Evolutionary conservation across 768 basidiomycete genomes (phyloP), one percentile per base, ranked within the genome.

Genomic region (Termitomyces sp.): DNA sequence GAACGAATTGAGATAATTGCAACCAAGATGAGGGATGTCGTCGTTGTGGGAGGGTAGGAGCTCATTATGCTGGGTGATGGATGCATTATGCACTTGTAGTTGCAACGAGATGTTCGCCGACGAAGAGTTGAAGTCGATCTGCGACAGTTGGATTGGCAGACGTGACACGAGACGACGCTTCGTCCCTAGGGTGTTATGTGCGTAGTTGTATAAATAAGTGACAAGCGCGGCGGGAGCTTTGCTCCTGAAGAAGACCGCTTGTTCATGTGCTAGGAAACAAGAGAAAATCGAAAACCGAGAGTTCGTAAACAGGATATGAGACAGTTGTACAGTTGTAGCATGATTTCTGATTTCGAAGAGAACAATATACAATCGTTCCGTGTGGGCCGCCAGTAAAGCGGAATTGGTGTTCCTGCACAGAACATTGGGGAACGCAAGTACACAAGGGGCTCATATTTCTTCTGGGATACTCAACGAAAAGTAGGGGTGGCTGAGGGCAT

Each of bases 401-500:
- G 51, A 32, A 42, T 44, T 22, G 24, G 38, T 13, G 43, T 35
- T 32, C 49, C 48, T 55, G 54, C 36, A 51, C 30, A 36, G 6
- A 33, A 63, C 48, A 63, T 50, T 16, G 42, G 32, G 16, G 16
- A 28, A 33, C 28, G 47, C 54, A 56, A 54, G 45, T 62, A 69
- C 58, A 59, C 61, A 63, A 43, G 45, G 58, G 52, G 40, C 48
- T 77, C 79, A 91, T 73, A 85, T 75, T 75, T 91, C 89, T 59
- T 82, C 76, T 42, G 87, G 78, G 61, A 90, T 83, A 69, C 75
- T 77, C 68, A 87, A 69, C 52, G 81, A 77, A 69, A 95, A 93
- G 72, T 94, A 98, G 4, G 88, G 90, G 67, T 97, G 95, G 53
- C 82, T 80, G 58, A 97, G 81, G 20, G 95, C 95, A 32, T 92